A percentile compares a stretch with the other conserved stretches of the same genome.
phyloP scores from a whole-genome alignment of 257 asterid genomes.

The Scutellaria galericulata region DNA sequence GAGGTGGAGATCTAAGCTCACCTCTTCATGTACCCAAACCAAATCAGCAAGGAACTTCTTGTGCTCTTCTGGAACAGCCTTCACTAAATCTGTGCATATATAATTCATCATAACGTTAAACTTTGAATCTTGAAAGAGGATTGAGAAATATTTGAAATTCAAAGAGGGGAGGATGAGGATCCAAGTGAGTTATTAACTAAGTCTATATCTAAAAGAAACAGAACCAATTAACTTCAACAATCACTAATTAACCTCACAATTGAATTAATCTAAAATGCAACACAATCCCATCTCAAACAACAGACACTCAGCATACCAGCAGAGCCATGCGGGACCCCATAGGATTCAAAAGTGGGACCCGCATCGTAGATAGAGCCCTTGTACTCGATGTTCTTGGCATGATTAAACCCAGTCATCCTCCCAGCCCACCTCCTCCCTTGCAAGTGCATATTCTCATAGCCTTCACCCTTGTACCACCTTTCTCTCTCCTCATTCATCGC shows the following conservation, averaged over 20 bases:
- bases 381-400: slow-evolving; percentile 64
- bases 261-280: too few relatives aligned
- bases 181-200: background rate
- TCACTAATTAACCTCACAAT: background rate
- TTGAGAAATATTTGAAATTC: background rate
- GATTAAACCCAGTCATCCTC: slow-evolving; percentile 63
- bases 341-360: slow-evolving; percentile 81
- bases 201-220: background rate
- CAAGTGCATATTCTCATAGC: slow-evolving; percentile 83
- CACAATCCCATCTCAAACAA: too few relatives aligned
- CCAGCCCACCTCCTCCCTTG: slow-evolving; percentile 99
- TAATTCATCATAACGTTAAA: slow-evolving; percentile 21
- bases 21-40: slow-evolving; percentile 98
- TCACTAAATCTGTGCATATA: slow-evolving; percentile 58
- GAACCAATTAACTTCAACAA: slow-evolving; percentile 2
- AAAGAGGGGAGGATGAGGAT: background rate
- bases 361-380: slow-evolving; percentile 91
- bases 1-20: slow-evolving; percentile 22
- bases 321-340: slow-evolving; percentile 93
- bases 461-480: slow-evolving; percentile 85
- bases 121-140: background rate
- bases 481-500: slow-evolving; percentile 82
- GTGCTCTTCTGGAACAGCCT: slow-evolving; percentile 86
- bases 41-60: slow-evolving; percentile 83
- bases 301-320: slow-evolving; percentile 70